phyloP scores from a whole-genome alignment of 176 grass and related monocot genomes.

The Bolboschoenus planiculmis region DNA sequence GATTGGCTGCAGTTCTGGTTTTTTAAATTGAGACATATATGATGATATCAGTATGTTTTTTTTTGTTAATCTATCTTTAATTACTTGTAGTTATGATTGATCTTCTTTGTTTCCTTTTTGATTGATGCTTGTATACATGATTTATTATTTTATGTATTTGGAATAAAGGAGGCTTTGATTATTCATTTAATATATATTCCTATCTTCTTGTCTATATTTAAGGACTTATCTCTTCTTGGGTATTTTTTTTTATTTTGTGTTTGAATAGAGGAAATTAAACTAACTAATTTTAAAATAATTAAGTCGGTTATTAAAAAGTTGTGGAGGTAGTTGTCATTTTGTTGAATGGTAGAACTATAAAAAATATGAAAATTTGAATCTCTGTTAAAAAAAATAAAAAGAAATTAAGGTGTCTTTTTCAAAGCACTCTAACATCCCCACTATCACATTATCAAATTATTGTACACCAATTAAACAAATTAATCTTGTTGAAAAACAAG shows the following conservation, averaged over 20 bases:
- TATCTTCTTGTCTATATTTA: neutral
- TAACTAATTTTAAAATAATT: neutral
- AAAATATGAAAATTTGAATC: neutral
- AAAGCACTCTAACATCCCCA: too few species aligned
- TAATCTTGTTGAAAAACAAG: too few species aligned
- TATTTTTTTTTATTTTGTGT: neutral
- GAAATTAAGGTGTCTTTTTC: too few species aligned
- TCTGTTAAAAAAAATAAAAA: neutral
- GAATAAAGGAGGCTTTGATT: conserved; percentile 3
- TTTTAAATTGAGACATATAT: neutral
- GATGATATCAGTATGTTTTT: neutral
- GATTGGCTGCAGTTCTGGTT: conserved; percentile 14
- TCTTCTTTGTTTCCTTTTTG: neutral
- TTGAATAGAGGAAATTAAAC: neutral
- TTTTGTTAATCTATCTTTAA: neutral
- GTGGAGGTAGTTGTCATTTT: neutral
- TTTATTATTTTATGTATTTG: conserved; percentile 9
- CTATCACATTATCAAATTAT: too few species aligned
- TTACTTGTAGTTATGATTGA: neutral
- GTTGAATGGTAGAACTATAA: neutral
- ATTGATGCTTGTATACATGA: conserved; percentile 2
- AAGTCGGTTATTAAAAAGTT: neutral
- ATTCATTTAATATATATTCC: neutral
- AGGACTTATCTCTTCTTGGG: neutral
- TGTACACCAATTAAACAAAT: too few species aligned